phyloP scores from a whole-genome alignment of 2,329 filamentous ascomycete species.

The Cladophialophora psammophila region DNA sequence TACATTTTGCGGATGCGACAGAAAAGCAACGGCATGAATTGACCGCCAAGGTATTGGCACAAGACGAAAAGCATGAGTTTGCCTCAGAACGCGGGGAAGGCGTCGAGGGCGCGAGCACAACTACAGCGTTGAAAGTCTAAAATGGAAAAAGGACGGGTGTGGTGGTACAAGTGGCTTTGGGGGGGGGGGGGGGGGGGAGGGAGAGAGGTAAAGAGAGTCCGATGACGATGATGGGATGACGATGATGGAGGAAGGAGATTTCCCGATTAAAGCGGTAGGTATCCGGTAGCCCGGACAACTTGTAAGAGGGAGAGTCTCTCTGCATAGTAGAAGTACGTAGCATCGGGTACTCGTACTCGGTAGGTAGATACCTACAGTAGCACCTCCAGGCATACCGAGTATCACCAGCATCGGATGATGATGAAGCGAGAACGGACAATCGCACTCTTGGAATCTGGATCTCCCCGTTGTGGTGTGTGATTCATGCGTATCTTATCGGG shows the following conservation, averaged over 20 bases:
- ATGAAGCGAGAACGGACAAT: slow-evolving; percentile 10
- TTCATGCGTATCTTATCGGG: slow-evolving; percentile 12
- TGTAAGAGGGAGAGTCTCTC: background rate
- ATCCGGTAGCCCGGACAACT: background rate
- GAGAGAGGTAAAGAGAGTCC: background rate
- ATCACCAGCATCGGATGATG: slow-evolving; percentile 10
- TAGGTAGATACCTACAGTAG: background rate
- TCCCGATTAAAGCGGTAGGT: background rate
- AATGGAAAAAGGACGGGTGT: slow-evolving; percentile 2
- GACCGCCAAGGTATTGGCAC: slow-evolving; percentile 27
- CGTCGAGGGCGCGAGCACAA: slow-evolving; percentile 8
- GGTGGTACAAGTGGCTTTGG: slow-evolving; percentile 2
- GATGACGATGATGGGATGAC: background rate
- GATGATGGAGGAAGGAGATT: slow-evolving; percentile 8
- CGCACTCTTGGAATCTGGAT: slow-evolving; percentile 2
- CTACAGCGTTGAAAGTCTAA: slow-evolving; percentile 26
- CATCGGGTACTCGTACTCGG: background rate
- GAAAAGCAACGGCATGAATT: slow-evolving; percentile 44
- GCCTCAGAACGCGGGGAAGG: slow-evolving; percentile 18
- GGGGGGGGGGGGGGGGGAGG: background rate
- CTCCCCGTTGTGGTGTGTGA: background rate
- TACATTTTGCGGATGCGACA: slow-evolving; percentile 40
- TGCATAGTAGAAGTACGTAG: background rate
- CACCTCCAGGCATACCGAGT: slow-evolving; percentile 4
- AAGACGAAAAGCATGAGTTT: slow-evolving; percentile 29